Conservation (phyloP, 305 asterid genomes). For the Coffea humblotiana region DNA sequence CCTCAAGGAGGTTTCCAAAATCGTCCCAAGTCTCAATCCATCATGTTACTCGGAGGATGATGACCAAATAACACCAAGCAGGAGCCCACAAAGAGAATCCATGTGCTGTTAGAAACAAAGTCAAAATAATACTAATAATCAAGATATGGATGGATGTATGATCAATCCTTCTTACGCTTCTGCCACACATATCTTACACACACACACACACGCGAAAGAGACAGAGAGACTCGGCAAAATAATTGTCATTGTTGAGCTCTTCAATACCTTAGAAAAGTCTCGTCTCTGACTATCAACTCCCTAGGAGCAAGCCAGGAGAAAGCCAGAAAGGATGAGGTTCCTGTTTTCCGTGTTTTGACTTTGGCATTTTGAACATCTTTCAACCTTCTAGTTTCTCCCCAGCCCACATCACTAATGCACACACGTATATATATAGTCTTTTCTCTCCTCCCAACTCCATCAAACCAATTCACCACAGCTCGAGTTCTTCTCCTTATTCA, state of each 20-base stretch:
- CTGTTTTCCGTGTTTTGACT: constrained; percentile 58
- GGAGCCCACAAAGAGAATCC: neutral
- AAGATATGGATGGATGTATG: neutral
- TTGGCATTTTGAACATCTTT: constrained; percentile 29
- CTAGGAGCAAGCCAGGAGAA: neutral
- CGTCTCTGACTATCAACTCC: neutral
- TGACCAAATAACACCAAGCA: neutral
- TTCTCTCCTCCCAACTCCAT: constrained; percentile 16
- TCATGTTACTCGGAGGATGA: neutral
- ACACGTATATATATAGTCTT: constrained; percentile 18
- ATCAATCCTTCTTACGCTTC: neutral
- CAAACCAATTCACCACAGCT: constrained; percentile 31
- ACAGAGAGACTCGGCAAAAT: neutral
- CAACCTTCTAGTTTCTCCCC: too few species aligned
- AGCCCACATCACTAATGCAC: neutral
- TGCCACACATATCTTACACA: neutral
- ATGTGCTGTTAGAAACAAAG: constrained; percentile 6
- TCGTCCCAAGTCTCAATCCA: too few species aligned
- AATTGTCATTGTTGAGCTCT: constrained; percentile 7
- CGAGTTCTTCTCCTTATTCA: constrained; percentile 4
- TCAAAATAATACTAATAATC: constrained; percentile 4
- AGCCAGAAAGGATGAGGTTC: neutral
- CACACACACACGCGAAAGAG: neutral
- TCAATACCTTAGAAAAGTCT: constrained; percentile 28
- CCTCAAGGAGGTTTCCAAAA: too few species aligned